Percentiles rank a stretch among this genome's conserved stretches.
Conservation (phyloP, 2,329 filamentous ascomycete genomes). For the Penicillium sp. region DNA sequence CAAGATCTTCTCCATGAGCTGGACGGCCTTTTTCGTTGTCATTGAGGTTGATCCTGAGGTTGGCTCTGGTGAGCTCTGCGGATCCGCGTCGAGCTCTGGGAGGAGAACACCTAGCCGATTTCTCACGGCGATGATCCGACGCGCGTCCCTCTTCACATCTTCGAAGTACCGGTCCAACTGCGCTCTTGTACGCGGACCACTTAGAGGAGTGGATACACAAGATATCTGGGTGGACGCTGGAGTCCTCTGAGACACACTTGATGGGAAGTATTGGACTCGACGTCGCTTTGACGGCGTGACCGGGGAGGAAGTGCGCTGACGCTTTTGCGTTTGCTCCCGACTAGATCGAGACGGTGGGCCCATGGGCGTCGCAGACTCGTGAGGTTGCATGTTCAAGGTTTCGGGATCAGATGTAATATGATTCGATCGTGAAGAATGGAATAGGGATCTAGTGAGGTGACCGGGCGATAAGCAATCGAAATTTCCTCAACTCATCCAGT, state of each 20-base stretch:
- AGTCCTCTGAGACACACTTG: not conserved
- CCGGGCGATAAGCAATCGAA: not conserved
- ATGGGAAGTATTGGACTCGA: not conserved
- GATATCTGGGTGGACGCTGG: not conserved
- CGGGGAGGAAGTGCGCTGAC: not conserved
- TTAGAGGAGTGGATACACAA: not conserved
- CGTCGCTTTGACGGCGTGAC: constrained; percentile 5
- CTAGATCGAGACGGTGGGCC: not conserved
- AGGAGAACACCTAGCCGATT: not conserved
- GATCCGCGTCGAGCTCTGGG: not conserved
- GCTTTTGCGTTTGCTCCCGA: not conserved
- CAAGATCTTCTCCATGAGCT: not conserved
- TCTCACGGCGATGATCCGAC: not conserved
- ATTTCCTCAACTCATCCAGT: not conserved
- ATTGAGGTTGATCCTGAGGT: not conserved
- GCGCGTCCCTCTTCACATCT: not conserved
- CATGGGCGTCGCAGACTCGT: not conserved
- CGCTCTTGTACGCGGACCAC: not conserved
- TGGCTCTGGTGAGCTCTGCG: not conserved
- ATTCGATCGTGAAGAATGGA: not conserved
- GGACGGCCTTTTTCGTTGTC: not conserved
- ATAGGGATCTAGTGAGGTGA: not conserved
- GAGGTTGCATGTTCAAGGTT: not conserved
- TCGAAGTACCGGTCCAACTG: constrained; percentile 2
- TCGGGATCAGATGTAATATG: not conserved